Base-by-base conservation (phyloP, 2,329 filamentous ascomycete species). In the Biscogniauxia sp. region DNA sequence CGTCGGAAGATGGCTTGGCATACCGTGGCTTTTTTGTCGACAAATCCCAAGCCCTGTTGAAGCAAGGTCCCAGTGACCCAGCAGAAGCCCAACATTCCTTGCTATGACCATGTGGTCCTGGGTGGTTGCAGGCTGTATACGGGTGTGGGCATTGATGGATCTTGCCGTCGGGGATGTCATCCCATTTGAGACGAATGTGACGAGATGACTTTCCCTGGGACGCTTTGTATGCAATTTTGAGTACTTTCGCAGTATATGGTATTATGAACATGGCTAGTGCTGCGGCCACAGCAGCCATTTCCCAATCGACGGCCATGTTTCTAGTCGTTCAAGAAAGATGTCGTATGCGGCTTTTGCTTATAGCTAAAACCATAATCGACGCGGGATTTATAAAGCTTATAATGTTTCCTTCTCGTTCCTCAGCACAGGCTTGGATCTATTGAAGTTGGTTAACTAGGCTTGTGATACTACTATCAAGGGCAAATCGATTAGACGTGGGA, bases 31-130 rank as follows among this genome's bases (percentile, higher is more conserved):
- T 57, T 50, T 9, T 57, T 15, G 28, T 53, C 17, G 32, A 57
- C 45, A 53, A 26, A 32, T 54, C 56, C 56, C 56, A 54, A 5
- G 51, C 51, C 28, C 51, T 58, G 4, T 53, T 58, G 32, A 58
- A 58, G n/a, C 51, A 58, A 54, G 56, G 49, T 15, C 32, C 51
- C 15, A 58, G 11, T 32, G 56, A 58, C 25, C 51, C 15, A 11
- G 20, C n/a, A 11, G 56, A 54, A 23, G 50, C 32, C 51, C 51
- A 58, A 45, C 37, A 51, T 49, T 58, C 51, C 5, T 58, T 58
- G 19, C 28, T 51, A 19, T 26, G 56, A 8, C n/a, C 28, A 50
- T 54, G 51, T 6, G 11, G 32, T 5, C 13, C 20, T 13, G 7
- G 9, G 4, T 53, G 32, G 26, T 17, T 45, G 37, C 32, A 58